These are phyloP conservation scores for Gnomoniopsis sp. DNA, from an alignment of 2,329 filamentous ascomycete genomes.

Conservation along the genomic window DNA sequence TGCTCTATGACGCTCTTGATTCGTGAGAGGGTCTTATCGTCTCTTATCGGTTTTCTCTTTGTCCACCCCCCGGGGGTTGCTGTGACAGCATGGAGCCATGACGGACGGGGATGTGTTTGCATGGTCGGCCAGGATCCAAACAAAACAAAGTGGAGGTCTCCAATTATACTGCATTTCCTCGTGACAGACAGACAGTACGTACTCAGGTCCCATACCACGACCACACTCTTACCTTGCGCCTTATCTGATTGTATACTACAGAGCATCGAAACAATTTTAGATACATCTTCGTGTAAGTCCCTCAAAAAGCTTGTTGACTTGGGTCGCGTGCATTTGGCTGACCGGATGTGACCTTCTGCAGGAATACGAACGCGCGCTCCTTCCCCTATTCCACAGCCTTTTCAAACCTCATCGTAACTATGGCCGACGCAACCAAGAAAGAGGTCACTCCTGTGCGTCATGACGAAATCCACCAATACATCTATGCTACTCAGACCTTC, in stretches of 20 bases:
- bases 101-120: background rate
- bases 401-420: conserved; percentile 1
- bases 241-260: background rate
- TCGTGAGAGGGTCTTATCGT: background rate
- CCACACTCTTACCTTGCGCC: background rate
- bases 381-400: conserved; percentile 10
- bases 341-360: background rate
- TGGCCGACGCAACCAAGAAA: conserved; percentile 16
- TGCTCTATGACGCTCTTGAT: background rate
- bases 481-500: background rate
- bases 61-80: background rate
- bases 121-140: conserved; percentile 9
- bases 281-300: background rate
- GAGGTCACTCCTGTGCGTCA: conserved; percentile 14
- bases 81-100: background rate
- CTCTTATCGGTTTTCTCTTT: background rate
- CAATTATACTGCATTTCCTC: background rate
- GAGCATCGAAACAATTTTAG: background rate
- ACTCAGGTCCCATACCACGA: background rate
- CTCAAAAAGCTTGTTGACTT: background rate
- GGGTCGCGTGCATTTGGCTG: background rate
- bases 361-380: background rate
- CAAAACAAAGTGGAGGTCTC: conserved; percentile 11
- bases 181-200: background rate
- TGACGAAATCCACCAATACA: background rate